These are phyloP conservation scores for Pythium graminicola DNA, from an alignment of 352 stramenopile genomes.

Conservation along the genomic window DNA sequence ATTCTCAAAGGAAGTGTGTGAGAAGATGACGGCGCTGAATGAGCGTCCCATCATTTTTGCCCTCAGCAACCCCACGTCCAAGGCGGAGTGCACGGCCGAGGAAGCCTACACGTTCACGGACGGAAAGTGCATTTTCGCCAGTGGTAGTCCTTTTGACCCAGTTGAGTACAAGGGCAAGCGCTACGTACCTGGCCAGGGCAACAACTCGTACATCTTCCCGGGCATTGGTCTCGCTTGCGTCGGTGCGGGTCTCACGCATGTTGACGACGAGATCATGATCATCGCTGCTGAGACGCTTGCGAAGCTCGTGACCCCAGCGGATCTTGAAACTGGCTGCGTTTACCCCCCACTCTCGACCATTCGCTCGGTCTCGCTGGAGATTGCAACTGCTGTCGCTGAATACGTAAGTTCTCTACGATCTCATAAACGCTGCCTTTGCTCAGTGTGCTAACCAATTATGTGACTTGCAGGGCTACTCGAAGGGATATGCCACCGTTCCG, in stretches of 20 bases:
- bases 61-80: slow-evolving; percentile 94
- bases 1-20: slow-evolving; percentile 86
- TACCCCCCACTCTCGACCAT: slow-evolving; percentile 92
- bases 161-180: slow-evolving; percentile 86
- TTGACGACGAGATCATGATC: slow-evolving; percentile 80
- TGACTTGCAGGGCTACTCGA: slow-evolving; percentile 40
- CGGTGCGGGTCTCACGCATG: slow-evolving; percentile 68
- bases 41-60: slow-evolving; percentile 95
- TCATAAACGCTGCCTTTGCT: neutral
- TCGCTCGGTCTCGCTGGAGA: slow-evolving; percentile 88
- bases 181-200: slow-evolving; percentile 85
- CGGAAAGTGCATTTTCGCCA: slow-evolving; percentile 94
- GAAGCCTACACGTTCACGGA: slow-evolving; percentile 96
- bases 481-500: slow-evolving; percentile 48
- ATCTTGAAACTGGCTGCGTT: slow-evolving; percentile 90
- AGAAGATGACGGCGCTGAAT: slow-evolving; percentile 84
- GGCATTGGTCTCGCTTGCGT: slow-evolving; percentile 92
- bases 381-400: slow-evolving; percentile 89
- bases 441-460: neutral
- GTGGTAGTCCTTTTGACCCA: slow-evolving; percentile 93
- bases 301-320: slow-evolving; percentile 74
- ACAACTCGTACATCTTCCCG: slow-evolving; percentile 98
- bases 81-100: slow-evolving; percentile 95
- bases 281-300: slow-evolving; percentile 72
- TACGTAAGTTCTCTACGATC: slow-evolving; percentile 32